phyloP scores from a whole-genome alignment of 2,329 filamentous ascomycete species.

The Penicillium brasilianum region DNA sequence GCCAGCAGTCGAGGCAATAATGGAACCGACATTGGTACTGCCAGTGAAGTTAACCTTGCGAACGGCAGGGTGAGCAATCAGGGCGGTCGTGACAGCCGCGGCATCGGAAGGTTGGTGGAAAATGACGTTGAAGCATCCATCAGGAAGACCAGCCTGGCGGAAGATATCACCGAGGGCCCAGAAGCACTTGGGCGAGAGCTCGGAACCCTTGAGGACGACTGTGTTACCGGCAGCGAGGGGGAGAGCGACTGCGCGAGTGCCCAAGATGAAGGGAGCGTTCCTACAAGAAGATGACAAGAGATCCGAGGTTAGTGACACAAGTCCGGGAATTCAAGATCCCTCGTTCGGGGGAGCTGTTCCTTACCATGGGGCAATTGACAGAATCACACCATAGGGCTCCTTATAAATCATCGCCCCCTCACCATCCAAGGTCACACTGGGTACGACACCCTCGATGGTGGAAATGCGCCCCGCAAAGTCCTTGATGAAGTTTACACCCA shows the following conservation, averaged over 20 bases:
- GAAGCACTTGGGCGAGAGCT: conserved; percentile 68
- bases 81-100: conserved; percentile 65
- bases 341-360: conserved; percentile 12
- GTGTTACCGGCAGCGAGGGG: conserved; percentile 78
- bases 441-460: conserved; percentile 56
- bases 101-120: conserved; percentile 66
- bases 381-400: conserved; percentile 78
- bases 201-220: conserved; percentile 72
- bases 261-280: conserved; percentile 61
- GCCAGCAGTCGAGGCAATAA: conserved; percentile 72
- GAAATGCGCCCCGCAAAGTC: conserved; percentile 59
- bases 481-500: conserved; percentile 48
- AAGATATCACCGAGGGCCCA: conserved; percentile 68
- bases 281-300: conserved; percentile 33
- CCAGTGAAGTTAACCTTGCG: conserved; percentile 82
- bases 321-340: conserved; percentile 3
- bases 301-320: conserved; percentile 7
- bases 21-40: conserved; percentile 70
- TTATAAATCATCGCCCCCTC: conserved; percentile 69
- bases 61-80: conserved; percentile 70
- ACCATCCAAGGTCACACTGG: conserved; percentile 54
- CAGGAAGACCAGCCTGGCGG: conserved; percentile 75
- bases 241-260: conserved; percentile 57
- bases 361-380: conserved; percentile 83
- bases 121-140: conserved; percentile 75